These are phyloP conservation scores for Euphorbia lathyris DNA, from an alignment of 345 rosid genomes.

Conservation along the genomic window DNA sequence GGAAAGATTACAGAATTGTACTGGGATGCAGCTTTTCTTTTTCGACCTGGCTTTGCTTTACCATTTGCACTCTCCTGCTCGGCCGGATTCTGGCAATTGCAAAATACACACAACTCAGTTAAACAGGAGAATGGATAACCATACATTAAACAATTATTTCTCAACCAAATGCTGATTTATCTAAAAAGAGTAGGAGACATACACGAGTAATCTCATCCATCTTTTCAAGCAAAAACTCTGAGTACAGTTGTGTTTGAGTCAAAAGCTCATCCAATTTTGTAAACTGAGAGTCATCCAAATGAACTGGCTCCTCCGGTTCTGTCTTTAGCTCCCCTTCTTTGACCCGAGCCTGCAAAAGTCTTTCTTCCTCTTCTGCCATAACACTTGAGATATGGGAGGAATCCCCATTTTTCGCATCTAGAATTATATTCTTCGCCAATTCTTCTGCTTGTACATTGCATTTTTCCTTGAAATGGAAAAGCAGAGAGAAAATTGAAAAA, in stretches of 20 bases:
- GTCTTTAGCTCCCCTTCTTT: slow-evolving; percentile 39
- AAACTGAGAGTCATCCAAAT: slow-evolving; percentile 53
- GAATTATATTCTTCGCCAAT: slow-evolving; percentile 40
- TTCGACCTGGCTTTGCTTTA: slow-evolving; percentile 52
- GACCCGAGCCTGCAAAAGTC: slow-evolving; percentile 47
- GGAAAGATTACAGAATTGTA: slow-evolving; percentile 52
- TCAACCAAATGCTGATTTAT: slow-evolving; percentile 10
- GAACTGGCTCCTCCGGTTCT: slow-evolving; percentile 32
- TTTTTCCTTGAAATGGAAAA: slow-evolving; percentile 13
- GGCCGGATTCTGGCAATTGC: slow-evolving; percentile 48
- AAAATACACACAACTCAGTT: slow-evolving; percentile 14
- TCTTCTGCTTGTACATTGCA: slow-evolving; percentile 13
- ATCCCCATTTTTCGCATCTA: slow-evolving; percentile 48
- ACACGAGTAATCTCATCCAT: slow-evolving; percentile 81
- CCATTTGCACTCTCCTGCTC: slow-evolving; percentile 43
- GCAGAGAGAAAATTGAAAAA: background rate
- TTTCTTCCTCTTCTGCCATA: slow-evolving; percentile 71
- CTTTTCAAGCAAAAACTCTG: slow-evolving; percentile 84
- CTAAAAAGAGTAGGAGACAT: slow-evolving; percentile 18
- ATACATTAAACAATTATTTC: slow-evolving; percentile 9
- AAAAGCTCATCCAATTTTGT: slow-evolving; percentile 77
- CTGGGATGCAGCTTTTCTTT: slow-evolving; percentile 66
- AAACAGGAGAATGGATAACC: background rate
- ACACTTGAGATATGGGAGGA: slow-evolving; percentile 42
- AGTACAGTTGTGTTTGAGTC: slow-evolving; percentile 72